Conservation (phyloP, 805 yeast species). For the Lipomyces spencermartinsiae region DNA sequence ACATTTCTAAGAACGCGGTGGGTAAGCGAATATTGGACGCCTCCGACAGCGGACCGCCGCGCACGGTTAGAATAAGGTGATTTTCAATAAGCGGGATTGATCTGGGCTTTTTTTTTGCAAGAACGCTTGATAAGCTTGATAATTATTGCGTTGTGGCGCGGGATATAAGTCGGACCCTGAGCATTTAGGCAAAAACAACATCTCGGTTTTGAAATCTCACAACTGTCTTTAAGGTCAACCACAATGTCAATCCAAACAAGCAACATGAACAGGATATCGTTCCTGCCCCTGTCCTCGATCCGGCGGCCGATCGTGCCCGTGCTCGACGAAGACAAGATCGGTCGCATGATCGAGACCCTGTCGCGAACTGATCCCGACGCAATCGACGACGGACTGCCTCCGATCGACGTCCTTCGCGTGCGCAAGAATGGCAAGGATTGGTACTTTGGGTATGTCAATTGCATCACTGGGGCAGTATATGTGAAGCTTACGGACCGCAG, state of each 20-base stretch:
- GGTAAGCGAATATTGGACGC: not conserved
- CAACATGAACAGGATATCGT: constrained; percentile 56
- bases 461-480: constrained; percentile 70
- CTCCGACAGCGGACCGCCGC: too few species aligned
- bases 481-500: constrained; percentile 52
- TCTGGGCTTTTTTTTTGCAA: not conserved
- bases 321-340: constrained; percentile 73
- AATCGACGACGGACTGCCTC: constrained; percentile 55
- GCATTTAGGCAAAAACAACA: too few species aligned
- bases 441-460: constrained; percentile 47
- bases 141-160: not conserved
- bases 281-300: constrained; percentile 70
- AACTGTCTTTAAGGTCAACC: too few species aligned
- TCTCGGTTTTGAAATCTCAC: too few species aligned
- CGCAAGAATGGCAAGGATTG: constrained; percentile 64
- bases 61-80: not conserved
- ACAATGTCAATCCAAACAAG: constrained; percentile 66
- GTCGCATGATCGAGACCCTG: constrained; percentile 65
- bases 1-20: not conserved
- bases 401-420: constrained; percentile 77
- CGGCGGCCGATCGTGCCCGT: constrained; percentile 87
- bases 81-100: not conserved
- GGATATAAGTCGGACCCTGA: too few species aligned
- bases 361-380: constrained; percentile 51
- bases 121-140: not conserved